Percentiles rank a stretch among this genome's conserved stretches.
Evolutionary conservation across 805 yeast genomes (phyloP).

Genomic region (Suhomyces sp.): DNA sequence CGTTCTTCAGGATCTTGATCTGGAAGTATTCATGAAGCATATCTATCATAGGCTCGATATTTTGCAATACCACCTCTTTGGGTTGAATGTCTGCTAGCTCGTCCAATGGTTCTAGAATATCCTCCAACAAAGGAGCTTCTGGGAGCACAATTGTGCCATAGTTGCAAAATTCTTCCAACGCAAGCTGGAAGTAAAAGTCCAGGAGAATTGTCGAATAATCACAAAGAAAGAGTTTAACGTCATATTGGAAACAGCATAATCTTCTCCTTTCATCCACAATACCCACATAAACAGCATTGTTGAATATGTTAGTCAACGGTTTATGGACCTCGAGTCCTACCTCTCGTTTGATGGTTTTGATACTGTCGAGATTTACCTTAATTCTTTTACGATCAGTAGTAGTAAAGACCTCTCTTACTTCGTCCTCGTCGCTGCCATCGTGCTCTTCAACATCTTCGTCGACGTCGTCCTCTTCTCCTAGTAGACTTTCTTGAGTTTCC

Average conservation of each 20-base stretch:
- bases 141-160: slow-evolving; percentile 53
- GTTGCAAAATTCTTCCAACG: slow-evolving; percentile 74
- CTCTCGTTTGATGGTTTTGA: slow-evolving; percentile 52
- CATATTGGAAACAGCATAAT: slow-evolving; percentile 81
- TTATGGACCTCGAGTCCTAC: slow-evolving; percentile 47
- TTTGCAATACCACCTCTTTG: slow-evolving; percentile 15
- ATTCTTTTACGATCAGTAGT: slow-evolving; percentile 17
- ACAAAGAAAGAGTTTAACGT: slow-evolving; percentile 69
- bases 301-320: slow-evolving; percentile 65
- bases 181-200: slow-evolving; percentile 80
- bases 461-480: neutral
- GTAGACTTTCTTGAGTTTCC: neutral
- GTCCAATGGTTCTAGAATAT: slow-evolving; percentile 40
- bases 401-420: neutral
- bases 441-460: slow-evolving; percentile 1
- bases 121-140: slow-evolving; percentile 23
- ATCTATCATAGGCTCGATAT: slow-evolving; percentile 51
- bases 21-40: slow-evolving; percentile 82
- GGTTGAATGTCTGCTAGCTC: slow-evolving; percentile 17
- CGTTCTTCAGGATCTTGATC: neutral
- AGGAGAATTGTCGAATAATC: slow-evolving; percentile 72
- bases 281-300: slow-evolving; percentile 75
- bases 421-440: neutral
- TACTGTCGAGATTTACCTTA: slow-evolving; percentile 55
- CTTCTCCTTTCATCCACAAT: slow-evolving; percentile 70